Evolutionary conservation across 495 filamentous ascomycete genomes (phyloP).

Genomic region (Pyrenula aspistea): DNA sequence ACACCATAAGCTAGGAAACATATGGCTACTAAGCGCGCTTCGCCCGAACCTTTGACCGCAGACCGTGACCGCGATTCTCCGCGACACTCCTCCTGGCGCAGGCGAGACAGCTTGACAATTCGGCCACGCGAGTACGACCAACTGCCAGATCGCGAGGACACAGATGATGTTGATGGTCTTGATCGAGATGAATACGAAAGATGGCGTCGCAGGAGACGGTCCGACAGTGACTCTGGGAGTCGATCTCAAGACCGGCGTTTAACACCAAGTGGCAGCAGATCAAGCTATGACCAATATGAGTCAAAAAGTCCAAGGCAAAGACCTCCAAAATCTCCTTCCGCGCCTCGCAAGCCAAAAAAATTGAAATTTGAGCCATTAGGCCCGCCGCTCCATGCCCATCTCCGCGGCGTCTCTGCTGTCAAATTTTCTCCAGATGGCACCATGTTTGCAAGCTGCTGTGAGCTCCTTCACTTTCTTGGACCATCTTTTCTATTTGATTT

Average conservation of each 20-base stretch:
- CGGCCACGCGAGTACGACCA: neutral
- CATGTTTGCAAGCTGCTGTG: slow-evolving; percentile 81
- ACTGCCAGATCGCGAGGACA: neutral
- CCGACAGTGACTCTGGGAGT: neutral
- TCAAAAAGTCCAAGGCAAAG: neutral
- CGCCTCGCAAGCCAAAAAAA: neutral
- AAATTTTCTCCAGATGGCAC: slow-evolving; percentile 81
- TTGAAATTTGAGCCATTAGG: neutral
- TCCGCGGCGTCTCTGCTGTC: slow-evolving; percentile 68
- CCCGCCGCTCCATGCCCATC: slow-evolving; percentile 56
- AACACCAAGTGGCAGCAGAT: neutral
- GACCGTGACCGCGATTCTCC: neutral
- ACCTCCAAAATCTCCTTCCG: neutral
- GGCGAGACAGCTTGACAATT: neutral
- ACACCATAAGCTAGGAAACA: neutral
- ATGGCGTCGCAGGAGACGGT: neutral
- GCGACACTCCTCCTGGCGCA: neutral
- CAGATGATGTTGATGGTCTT: neutral
- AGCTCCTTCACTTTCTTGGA: slow-evolving; percentile 8
- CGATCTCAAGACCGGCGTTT: neutral
- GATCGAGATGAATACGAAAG: neutral
- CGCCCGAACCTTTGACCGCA: neutral
- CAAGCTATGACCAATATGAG: neutral
- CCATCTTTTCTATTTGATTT: neutral
- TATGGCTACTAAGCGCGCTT: neutral